Conservation (phyloP, 768 basidiomycete species). For the Russula emetica region DNA sequence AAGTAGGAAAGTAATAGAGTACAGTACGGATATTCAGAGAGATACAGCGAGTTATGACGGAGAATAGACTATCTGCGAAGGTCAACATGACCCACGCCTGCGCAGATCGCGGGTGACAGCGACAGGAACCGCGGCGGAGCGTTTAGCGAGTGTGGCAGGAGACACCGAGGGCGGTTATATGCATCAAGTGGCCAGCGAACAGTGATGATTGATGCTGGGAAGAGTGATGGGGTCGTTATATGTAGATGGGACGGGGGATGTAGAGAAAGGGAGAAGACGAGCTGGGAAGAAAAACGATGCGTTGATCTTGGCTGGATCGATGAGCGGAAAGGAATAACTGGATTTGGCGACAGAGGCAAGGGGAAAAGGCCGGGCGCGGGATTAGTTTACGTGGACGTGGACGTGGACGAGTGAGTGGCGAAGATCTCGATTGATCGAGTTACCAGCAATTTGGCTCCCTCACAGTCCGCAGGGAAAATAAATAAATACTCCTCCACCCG, state of each 20-base stretch:
- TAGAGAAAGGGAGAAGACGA: background rate
- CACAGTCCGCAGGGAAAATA: background rate
- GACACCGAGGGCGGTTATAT: background rate
- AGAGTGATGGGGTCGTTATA: background rate
- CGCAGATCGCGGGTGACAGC: conserved; percentile 6
- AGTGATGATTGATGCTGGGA: background rate
- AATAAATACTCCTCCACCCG: conserved; percentile 18
- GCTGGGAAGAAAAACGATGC: background rate
- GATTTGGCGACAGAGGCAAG: conserved; percentile 7
- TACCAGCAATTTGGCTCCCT: background rate
- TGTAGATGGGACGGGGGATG: background rate
- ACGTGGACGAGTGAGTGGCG: background rate
- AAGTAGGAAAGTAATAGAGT: background rate
- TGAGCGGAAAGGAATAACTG: conserved; percentile 12
- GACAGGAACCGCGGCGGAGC: background rate
- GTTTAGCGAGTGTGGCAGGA: background rate
- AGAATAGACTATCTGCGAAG: background rate
- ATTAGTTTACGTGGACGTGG: conserved; percentile 22
- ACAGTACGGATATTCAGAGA: no score
- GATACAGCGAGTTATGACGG: background rate
- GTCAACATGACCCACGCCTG: background rate
- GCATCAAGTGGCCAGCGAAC: background rate
- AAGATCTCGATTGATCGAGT: conserved; percentile 16
- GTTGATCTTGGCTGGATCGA: conserved; percentile 15
- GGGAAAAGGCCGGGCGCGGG: conserved; percentile 24